Conservation (phyloP, 2,329 filamentous ascomycete species). For the Colletotrichum gigasporum region DNA sequence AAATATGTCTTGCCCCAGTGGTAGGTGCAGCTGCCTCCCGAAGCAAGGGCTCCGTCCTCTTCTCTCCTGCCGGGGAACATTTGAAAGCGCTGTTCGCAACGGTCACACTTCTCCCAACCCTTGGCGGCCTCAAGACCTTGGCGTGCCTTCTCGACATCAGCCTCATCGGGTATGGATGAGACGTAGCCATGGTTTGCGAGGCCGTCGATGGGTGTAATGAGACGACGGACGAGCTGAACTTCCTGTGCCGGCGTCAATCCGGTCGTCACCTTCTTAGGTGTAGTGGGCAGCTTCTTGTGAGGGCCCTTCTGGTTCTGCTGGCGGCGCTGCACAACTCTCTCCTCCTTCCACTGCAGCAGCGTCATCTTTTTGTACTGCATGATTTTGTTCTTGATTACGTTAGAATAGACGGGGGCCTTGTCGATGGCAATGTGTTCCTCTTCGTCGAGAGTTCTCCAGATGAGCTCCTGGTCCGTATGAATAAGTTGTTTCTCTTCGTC, state of each 20-base stretch:
- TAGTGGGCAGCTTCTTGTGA: constrained; percentile 43
- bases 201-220: constrained; percentile 71
- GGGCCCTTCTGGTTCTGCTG: constrained; percentile 40
- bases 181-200: constrained; percentile 82
- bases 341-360: constrained; percentile 75
- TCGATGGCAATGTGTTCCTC: constrained; percentile 80
- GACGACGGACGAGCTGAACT: constrained; percentile 66
- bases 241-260: constrained; percentile 76
- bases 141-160: constrained; percentile 73
- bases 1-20: constrained; percentile 80
- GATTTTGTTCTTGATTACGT: constrained; percentile 85
- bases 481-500: constrained; percentile 62
- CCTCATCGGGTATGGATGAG: constrained; percentile 68
- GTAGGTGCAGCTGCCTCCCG: constrained; percentile 80
- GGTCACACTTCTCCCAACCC: constrained; percentile 89
- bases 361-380: constrained; percentile 80
- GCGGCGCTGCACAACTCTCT: constrained; percentile 49
- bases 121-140: constrained; percentile 72
- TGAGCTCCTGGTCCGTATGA: constrained; percentile 72
- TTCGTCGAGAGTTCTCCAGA: constrained; percentile 75
- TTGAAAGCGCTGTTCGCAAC: constrained; percentile 87
- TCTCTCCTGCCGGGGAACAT: constrained; percentile 87
- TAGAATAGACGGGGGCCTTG: constrained; percentile 78
- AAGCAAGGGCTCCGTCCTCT: constrained; percentile 78
- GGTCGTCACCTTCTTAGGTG: constrained; percentile 69